phyloP scores from a whole-genome alignment of 306 rosid species.

The Arachis stenosperma region DNA sequence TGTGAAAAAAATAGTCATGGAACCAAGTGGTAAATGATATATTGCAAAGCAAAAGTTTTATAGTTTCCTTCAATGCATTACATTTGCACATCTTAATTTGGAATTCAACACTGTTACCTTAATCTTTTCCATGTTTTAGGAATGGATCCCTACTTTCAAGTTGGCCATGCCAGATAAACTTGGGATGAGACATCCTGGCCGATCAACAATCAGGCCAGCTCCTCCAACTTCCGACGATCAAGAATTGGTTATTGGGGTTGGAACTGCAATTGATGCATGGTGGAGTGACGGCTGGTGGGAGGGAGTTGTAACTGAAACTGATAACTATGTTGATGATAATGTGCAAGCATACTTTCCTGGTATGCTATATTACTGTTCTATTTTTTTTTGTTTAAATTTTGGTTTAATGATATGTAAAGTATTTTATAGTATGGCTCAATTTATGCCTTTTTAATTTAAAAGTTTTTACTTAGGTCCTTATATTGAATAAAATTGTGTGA shows the following conservation, averaged over 20 bases:
- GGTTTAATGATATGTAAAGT: constrained; percentile 1
- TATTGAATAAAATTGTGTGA: too few species aligned
- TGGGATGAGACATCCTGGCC: constrained; percentile 78
- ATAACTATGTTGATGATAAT: constrained; percentile 43
- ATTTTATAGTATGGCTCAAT: too few species aligned
- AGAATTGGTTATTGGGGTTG: constrained; percentile 59
- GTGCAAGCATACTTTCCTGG: constrained; percentile 82
- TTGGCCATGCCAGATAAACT: constrained; percentile 85
- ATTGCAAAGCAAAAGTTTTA: neutral
- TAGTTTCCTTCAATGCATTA: neutral
- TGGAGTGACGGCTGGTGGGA: constrained; percentile 99
- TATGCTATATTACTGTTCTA: constrained; percentile 39
- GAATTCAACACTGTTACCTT: constrained; percentile 19
- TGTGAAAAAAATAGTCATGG: neutral
- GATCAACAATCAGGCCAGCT: constrained; percentile 79
- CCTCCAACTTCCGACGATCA: constrained; percentile 61
- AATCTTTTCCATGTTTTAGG: constrained; percentile 58
- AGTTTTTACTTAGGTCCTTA: too few species aligned
- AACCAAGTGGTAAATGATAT: constrained; percentile 9
- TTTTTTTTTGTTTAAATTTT: constrained; percentile 11
- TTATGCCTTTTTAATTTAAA: too few species aligned
- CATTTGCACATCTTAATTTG: constrained; percentile 6
- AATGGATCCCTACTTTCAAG: constrained; percentile 86
- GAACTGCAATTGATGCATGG: constrained; percentile 93
- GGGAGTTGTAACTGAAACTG: constrained; percentile 74